A percentile compares a stretch with the other conserved stretches of the same genome.
phyloP scores from a whole-genome alignment of 2,329 filamentous ascomycete genomes.

The Fusarium verrucosum region DNA sequence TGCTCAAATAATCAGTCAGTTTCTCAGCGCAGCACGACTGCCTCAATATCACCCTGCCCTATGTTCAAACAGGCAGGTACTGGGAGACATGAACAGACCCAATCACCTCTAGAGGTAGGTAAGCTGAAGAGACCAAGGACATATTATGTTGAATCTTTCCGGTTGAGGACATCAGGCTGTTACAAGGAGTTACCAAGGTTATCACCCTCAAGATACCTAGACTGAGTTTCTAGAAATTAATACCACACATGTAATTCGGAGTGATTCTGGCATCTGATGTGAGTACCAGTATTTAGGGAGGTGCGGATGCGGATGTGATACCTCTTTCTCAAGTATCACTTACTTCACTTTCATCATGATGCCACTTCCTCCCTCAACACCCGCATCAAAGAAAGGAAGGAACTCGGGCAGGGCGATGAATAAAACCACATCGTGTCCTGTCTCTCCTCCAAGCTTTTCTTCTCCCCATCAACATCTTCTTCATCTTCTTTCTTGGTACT shows the following conservation, averaged over 20 bases:
- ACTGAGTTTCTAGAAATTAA: no score
- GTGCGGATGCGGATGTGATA: neutral
- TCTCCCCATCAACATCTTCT: slow-evolving; percentile 1
- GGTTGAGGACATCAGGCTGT: neutral
- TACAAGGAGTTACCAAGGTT: neutral
- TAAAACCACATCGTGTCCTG: slow-evolving; percentile 1
- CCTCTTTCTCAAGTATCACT: neutral
- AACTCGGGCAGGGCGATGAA: neutral
- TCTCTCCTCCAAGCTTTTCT: neutral
- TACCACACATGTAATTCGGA: no score
- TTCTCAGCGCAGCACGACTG: neutral
- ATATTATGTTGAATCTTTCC: no score
- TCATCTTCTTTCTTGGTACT: slow-evolving; percentile 5
- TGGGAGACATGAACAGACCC: neutral
- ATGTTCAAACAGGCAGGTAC: neutral
- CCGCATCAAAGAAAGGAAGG: slow-evolving; percentile 14
- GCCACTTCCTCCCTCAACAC: slow-evolving; percentile 7
- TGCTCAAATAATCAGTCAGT: neutral
- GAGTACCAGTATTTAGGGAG: neutral
- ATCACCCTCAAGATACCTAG: neutral
- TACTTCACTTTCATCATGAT: neutral
- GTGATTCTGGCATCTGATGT: neutral
- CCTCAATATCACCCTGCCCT: neutral
- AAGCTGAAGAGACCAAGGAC: neutral
- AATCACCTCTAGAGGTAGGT: no score